Percentiles rank a stretch among this genome's conserved stretches.
Evolutionary conservation across 129 eudicot species (phyloP).

Genomic region (Chrysanthemum lavandulifolium): DNA sequence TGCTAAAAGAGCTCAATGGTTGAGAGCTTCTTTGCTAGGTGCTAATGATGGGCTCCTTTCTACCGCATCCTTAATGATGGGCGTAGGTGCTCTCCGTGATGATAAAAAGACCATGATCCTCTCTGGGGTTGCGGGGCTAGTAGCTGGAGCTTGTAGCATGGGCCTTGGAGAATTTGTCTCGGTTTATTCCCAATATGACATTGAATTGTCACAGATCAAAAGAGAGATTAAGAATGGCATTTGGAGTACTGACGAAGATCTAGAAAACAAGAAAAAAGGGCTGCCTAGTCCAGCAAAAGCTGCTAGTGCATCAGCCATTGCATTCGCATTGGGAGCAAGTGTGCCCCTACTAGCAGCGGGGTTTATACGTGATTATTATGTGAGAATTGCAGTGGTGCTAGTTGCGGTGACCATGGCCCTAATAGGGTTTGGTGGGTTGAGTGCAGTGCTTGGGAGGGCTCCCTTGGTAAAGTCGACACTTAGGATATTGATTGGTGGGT

Average conservation of each 20-base stretch:
- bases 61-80: constrained; percentile 62
- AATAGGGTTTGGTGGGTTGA: constrained; percentile 56
- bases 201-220: constrained; percentile 57
- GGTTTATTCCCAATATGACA: constrained; percentile 70
- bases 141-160: constrained; percentile 76
- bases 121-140: constrained; percentile 53
- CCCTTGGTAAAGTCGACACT: constrained; percentile 51
- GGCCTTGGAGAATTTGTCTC: constrained; percentile 74
- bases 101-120: constrained; percentile 58
- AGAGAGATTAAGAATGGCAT: constrained; percentile 29
- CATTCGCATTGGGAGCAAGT: constrained; percentile 54
- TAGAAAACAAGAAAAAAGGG: constrained; percentile 31
- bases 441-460: constrained; percentile 56
- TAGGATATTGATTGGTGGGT: constrained; percentile 72
- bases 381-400: constrained; percentile 58
- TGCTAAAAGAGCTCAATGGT: constrained; percentile 58
- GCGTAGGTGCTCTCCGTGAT: constrained; percentile 57
- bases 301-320: constrained; percentile 53
- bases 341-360: constrained; percentile 65
- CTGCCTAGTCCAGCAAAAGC: constrained; percentile 72
- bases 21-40: constrained; percentile 59
- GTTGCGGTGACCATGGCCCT: constrained; percentile 51
- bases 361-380: constrained; percentile 36
- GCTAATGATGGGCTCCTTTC: constrained; percentile 77
- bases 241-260: neutral